Base-by-base conservation (phyloP, 345 rosid species). In the Xanthoceras sorbifolium region DNA sequence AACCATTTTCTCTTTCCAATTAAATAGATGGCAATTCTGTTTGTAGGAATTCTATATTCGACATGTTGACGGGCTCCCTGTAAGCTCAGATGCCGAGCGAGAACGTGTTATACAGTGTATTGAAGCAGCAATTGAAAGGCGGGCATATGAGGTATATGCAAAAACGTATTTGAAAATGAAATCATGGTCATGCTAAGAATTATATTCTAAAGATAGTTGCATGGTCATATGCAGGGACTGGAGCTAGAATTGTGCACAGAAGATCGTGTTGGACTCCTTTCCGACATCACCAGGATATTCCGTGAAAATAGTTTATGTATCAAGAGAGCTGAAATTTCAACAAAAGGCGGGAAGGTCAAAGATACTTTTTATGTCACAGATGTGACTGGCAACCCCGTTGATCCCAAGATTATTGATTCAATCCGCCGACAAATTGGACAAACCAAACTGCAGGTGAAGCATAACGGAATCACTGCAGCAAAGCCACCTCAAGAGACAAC, bases 31-130 rank as follows among this genome's bases (percentile, higher is more conserved):
- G 17, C 28, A 71, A 42, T 11, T 81, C 34, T 61, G 46, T 59
- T 59, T 81, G 80, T 74, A 93, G 97, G 97, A 93, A 78, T 91
- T 86, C 77, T 93, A 90, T 78, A 87, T 93, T 62, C 87, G 96
- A 42, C 97, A 93, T 71, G 86, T 91, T 0, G 94, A 89, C 84
- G 97, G 97, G 26, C 85, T 82, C 48, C 95, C 95, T 28, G 76
- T 93, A 55, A 89, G 90, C 78, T 91, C 92, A 0, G 95, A 91
- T 79, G 94, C 94, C 1, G 97, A 93, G 79, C 84, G 90, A 83
- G 89, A 88, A 29, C 89, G 97, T 61, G 89, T 93, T 15, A 77
- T 82, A 26, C 88, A 89, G 72, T 93, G 97, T 87, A 91, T 93
- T 23, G 90, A 87, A 84, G 97, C 96, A 31, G 97, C 96, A 62